phyloP scores from a whole-genome alignment of 2,329 filamentous ascomycete species.

The Capronia coronata region DNA sequence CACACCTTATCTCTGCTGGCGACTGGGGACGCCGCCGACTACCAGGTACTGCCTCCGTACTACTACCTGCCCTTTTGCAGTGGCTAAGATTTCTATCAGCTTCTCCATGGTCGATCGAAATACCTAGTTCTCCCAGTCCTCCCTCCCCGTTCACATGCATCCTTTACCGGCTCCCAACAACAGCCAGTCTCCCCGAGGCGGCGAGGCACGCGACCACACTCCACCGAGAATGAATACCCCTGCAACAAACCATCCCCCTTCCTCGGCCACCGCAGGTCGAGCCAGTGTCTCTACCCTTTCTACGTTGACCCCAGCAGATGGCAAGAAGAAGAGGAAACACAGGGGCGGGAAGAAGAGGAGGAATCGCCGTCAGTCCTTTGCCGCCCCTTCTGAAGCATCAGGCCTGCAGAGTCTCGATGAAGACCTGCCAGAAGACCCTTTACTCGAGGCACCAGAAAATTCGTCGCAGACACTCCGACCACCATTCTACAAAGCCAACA shows the following conservation, averaged over 20 bases:
- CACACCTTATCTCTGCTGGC: too few species aligned
- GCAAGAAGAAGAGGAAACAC: slow-evolving; percentile 63
- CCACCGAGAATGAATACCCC: slow-evolving; percentile 8
- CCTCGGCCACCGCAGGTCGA: neutral
- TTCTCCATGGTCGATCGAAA: too few species aligned
- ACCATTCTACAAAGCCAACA: slow-evolving; percentile 50
- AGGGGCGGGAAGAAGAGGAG: slow-evolving; percentile 72
- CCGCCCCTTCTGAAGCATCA: slow-evolving; percentile 52
- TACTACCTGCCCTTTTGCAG: too few species aligned
- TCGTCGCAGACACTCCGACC: slow-evolving; percentile 35
- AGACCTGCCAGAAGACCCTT: slow-evolving; percentile 35
- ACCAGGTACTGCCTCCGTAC: too few species aligned
- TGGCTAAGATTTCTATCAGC: too few species aligned
- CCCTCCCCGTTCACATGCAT: slow-evolving; percentile 26
- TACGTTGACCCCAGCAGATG: slow-evolving; percentile 4
- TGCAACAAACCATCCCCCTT: neutral
- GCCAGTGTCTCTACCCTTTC: slow-evolving; percentile 1
- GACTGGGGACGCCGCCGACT: too few species aligned
- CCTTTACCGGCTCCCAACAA: slow-evolving; percentile 26
- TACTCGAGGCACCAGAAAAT: slow-evolving; percentile 29
- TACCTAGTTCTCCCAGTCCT: too few species aligned
- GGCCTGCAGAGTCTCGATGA: slow-evolving; percentile 25
- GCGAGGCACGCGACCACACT: slow-evolving; percentile 15
- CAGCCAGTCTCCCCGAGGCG: slow-evolving; percentile 6
- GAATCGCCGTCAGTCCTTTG: slow-evolving; percentile 72